Percentiles rank a stretch among this genome's conserved stretches.
Evolutionary conservation across 352 stramenopile genomes (phyloP).

Genomic region (Globisporangium lucens): DNA sequence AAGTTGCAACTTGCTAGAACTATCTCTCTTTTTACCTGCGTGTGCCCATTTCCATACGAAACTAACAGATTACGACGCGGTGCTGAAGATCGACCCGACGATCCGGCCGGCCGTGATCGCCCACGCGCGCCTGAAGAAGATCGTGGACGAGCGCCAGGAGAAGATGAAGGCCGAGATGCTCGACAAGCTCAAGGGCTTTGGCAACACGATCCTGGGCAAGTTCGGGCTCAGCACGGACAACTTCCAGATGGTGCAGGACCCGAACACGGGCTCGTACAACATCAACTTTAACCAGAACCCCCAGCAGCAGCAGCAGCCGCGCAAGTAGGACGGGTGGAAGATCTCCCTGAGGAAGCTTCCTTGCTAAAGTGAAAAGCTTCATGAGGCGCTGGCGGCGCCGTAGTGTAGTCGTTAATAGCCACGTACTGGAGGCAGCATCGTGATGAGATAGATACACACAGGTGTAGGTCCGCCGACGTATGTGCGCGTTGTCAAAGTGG

Average conservation of each 20-base stretch:
- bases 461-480: no score
- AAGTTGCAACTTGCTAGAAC: no score
- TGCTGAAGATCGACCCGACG: conserved; percentile 92
- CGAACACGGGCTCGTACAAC: conserved; percentile 95
- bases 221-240: conserved; percentile 99
- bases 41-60: neutral
- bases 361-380: no score
- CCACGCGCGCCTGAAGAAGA: conserved; percentile 81
- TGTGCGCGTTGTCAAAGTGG: no score
- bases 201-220: conserved; percentile 98
- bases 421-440: neutral
- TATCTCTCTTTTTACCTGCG: no score
- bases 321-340: conserved; percentile 1
- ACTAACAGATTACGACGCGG: conserved; percentile 76
- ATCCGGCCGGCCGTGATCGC: conserved; percentile 47
- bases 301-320: conserved; percentile 5
- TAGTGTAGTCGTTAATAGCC: neutral
- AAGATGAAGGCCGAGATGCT: conserved; percentile 99
- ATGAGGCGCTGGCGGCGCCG: no score
- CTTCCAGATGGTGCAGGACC: conserved; percentile 98
- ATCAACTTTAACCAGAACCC: conserved; percentile 92
- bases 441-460: neutral
- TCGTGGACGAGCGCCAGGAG: conserved; percentile 94
- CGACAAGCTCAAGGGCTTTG: conserved; percentile 98
- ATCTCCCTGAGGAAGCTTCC: no score